phyloP scores from a whole-genome alignment of 768 basidiomycete species.

The Plicaturopsis crispa region DNA sequence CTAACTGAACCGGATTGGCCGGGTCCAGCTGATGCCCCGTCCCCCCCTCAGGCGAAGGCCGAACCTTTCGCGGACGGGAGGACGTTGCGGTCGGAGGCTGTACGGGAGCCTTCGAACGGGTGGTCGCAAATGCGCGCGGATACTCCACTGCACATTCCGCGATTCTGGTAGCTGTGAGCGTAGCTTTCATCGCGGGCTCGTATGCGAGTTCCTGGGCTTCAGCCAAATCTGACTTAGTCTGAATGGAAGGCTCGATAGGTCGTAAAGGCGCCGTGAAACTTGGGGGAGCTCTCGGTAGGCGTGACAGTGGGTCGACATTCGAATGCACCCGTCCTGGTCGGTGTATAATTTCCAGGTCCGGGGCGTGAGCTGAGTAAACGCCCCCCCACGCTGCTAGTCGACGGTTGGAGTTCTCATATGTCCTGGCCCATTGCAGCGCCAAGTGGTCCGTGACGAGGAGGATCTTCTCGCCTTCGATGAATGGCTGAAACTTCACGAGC shows the following conservation, averaged over 20 bases:
- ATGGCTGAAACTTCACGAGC: slow-evolving; percentile 27
- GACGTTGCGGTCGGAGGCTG: too few relatives aligned
- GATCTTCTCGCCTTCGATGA: slow-evolving; percentile 26
- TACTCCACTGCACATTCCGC: too few relatives aligned
- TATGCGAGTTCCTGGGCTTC: slow-evolving; percentile 1
- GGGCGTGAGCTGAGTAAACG: slow-evolving; percentile 24
- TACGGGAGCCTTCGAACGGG: too few relatives aligned
- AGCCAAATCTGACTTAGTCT: slow-evolving; percentile 6
- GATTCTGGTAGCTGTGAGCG: too few relatives aligned
- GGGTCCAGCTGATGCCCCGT: too few relatives aligned
- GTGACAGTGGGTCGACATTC: slow-evolving; percentile 18
- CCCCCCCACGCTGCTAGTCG: slow-evolving; percentile 22
- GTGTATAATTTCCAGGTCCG: slow-evolving; percentile 22
- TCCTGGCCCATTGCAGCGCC: slow-evolving; percentile 16
- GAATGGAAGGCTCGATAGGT: slow-evolving; percentile 8
- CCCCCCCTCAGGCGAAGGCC: too few relatives aligned
- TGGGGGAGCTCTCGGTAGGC: background rate
- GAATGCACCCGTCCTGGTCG: slow-evolving; percentile 25
- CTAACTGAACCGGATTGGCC: too few relatives aligned
- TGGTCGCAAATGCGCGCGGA: too few relatives aligned
- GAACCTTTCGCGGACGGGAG: too few relatives aligned
- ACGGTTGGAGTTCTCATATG: slow-evolving; percentile 16
- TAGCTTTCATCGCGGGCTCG: slow-evolving; percentile 5
- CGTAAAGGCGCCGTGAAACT: slow-evolving; percentile 6
- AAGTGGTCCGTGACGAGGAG: slow-evolving; percentile 22